Percentiles rank a stretch among this genome's conserved stretches.
Evolutionary conservation across 78 protist genomes (phyloP).

Genomic region (Dictyostelium brefeldianum): DNA sequence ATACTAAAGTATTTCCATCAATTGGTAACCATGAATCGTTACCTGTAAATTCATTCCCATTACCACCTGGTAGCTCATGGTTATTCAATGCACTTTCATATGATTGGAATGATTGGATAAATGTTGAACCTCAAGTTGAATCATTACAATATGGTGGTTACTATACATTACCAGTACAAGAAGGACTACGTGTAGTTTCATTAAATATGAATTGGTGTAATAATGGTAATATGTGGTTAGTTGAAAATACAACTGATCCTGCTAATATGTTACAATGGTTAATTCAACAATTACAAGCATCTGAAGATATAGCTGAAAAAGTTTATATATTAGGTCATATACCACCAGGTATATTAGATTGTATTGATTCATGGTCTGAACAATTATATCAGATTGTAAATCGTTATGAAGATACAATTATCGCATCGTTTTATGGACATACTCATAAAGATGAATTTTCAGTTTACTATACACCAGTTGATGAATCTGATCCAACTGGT

Average conservation of each 20-base stretch:
- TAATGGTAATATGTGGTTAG: conserved; percentile 37
- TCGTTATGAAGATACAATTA: conserved; percentile 69
- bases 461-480: conserved; percentile 18
- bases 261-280: conserved; percentile 60
- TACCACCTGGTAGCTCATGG: conserved; percentile 45
- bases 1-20: conserved; percentile 29
- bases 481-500: not conserved
- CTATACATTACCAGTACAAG: conserved; percentile 14
- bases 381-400: conserved; percentile 61
- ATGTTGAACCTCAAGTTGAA: not conserved
- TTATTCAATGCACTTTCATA: conserved; percentile 10
- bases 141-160: conserved; percentile 51
- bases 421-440: conserved; percentile 55
- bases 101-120: conserved; percentile 53
- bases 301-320: conserved; percentile 39
- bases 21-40: conserved; percentile 75
- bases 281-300: conserved; percentile 6
- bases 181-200: conserved; percentile 8
- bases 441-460: conserved; percentile 62
- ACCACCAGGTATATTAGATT: conserved; percentile 66
- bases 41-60: conserved; percentile 64
- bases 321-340: conserved; percentile 69
- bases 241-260: conserved; percentile 45
- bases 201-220: conserved; percentile 81
- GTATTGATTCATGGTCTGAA: conserved; percentile 53